Evolutionary conservation across 345 rosid genomes (phyloP).

Genomic region (Populus davidiana): DNA sequence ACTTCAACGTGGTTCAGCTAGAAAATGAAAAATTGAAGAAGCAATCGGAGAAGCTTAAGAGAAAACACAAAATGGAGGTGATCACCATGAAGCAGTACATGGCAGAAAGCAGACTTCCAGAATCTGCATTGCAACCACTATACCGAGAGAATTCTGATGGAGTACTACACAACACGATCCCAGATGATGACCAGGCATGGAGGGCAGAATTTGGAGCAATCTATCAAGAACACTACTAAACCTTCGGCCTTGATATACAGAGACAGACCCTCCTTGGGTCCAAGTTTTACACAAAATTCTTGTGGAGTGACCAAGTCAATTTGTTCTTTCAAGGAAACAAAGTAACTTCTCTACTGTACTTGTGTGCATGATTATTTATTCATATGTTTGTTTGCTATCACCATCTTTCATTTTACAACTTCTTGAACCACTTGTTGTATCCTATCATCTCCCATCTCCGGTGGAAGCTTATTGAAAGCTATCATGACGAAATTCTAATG

Average conservation of each 20-base stretch:
- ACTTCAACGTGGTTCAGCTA: conserved; percentile 43
- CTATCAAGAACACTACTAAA: conserved; percentile 64
- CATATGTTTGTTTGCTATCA: no score
- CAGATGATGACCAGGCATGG: conserved; percentile 87
- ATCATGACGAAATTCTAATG: no score
- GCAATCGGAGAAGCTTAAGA: conserved; percentile 79
- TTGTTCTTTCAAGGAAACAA: neutral
- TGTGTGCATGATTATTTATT: no score
- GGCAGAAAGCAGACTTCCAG: conserved; percentile 79
- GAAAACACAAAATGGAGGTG: conserved; percentile 91
- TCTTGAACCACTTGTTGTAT: no score
- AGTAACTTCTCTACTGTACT: no score
- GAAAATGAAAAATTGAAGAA: conserved; percentile 85
- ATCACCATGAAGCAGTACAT: conserved; percentile 78
- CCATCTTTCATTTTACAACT: no score
- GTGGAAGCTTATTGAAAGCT: no score
- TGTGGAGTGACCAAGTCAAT: neutral
- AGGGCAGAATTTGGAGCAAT: conserved; percentile 91
- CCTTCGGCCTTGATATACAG: neutral
- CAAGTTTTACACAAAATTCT: neutral
- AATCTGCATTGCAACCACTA: conserved; percentile 66
- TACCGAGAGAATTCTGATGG: conserved; percentile 42
- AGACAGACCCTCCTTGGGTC: conserved; percentile 25
- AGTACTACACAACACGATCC: conserved; percentile 18
- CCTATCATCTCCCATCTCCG: no score